Conservation (phyloP, 371 early-diverging fungal species). For the Choanephora cucurbitarum region DNA sequence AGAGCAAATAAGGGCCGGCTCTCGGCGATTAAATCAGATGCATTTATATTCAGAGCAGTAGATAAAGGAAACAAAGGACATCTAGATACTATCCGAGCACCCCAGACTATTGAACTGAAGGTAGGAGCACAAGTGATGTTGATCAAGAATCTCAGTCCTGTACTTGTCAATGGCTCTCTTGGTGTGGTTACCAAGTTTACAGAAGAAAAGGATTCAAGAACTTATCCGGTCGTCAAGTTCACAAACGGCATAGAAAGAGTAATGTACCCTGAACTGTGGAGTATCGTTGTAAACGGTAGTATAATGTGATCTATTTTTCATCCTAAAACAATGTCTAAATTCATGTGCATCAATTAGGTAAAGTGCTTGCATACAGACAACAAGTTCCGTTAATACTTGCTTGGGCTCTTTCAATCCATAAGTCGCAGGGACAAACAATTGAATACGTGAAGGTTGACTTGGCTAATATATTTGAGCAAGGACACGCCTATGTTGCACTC, state of each 20-base stretch:
- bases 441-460: conserved; percentile 81
- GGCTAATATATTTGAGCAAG: conserved; percentile 76
- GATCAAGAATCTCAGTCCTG: conserved; percentile 69
- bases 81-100: conserved; percentile 57
- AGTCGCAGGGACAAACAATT: conserved; percentile 91
- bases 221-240: conserved; percentile 48
- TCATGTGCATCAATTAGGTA: conserved; percentile 2
- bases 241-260: conserved; percentile 42
- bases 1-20: conserved; percentile 64
- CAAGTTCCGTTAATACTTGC: conserved; percentile 74
- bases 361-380: conserved; percentile 19
- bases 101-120: conserved; percentile 53
- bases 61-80: conserved; percentile 48
- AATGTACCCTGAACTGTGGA: conserved; percentile 58
- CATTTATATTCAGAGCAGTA: conserved; percentile 33
- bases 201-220: background rate
- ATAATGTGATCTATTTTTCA: background rate
- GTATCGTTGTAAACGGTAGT: background rate
- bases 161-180: conserved; percentile 84
- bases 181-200: conserved; percentile 72
- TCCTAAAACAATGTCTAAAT: too few species aligned
- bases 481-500: conserved; percentile 92
- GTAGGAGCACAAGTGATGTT: conserved; percentile 87
- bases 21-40: conserved; percentile 45
- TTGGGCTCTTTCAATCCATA: conserved; percentile 81